Conservation (phyloP, 306 rosid genomes). For the Rosa persica region DNA sequence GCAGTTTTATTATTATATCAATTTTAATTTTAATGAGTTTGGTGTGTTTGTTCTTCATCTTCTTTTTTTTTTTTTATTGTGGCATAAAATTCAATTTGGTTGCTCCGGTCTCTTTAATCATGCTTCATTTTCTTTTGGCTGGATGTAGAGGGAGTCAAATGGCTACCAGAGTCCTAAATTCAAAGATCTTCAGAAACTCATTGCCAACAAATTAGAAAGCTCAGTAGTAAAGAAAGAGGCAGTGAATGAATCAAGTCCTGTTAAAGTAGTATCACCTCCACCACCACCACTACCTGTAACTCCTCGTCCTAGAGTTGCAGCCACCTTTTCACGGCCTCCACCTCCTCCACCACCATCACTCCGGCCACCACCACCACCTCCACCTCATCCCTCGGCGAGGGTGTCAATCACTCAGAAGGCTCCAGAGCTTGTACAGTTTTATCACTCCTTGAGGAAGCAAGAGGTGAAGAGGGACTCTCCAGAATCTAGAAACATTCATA, state of each 20-base stretch:
- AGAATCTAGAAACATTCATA: slow-evolving; percentile 39
- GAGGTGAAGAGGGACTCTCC: slow-evolving; percentile 49
- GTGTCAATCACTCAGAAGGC: slow-evolving; percentile 46
- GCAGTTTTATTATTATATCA: background rate
- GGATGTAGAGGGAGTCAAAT: slow-evolving; percentile 46
- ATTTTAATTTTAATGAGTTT: background rate
- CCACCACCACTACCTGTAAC: slow-evolving; percentile 26
- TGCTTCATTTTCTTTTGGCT: slow-evolving; percentile 20
- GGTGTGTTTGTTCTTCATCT: background rate
- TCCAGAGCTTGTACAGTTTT: slow-evolving; percentile 50
- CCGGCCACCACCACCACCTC: slow-evolving; percentile 55
- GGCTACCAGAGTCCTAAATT: slow-evolving; percentile 55
- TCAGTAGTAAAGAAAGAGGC: slow-evolving; percentile 49
- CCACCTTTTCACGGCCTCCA: slow-evolving; percentile 34
- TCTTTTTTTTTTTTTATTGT: background rate
- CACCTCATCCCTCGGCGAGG: slow-evolving; percentile 41
- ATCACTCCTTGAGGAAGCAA: slow-evolving; percentile 54
- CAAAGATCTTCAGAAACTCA: slow-evolving; percentile 72
- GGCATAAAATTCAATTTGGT: slow-evolving; percentile 1
- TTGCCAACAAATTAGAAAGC: slow-evolving; percentile 69
- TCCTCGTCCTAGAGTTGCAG: slow-evolving; percentile 34
- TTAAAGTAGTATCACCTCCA: slow-evolving; percentile 32
- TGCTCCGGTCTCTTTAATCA: background rate
- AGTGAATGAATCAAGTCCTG: slow-evolving; percentile 28
- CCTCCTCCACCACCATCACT: slow-evolving; percentile 49